phyloP scores from a whole-genome alignment of 129 eudicot species.

The Oenanthe sinensis region DNA sequence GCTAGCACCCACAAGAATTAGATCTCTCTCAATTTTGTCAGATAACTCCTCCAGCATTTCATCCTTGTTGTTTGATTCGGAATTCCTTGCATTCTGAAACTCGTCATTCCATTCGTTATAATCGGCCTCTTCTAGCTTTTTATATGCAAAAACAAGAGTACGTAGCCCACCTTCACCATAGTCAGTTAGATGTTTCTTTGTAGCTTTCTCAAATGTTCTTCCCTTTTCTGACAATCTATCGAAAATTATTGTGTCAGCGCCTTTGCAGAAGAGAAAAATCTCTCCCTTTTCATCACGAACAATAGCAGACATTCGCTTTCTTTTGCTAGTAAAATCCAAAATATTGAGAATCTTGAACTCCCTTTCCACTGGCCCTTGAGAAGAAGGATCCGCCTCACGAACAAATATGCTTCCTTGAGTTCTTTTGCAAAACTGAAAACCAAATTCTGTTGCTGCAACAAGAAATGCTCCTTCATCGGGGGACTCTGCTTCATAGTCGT shows the following conservation, averaged over 20 bases:
- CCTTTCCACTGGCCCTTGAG: constrained; percentile 43
- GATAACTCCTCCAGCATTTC: constrained; percentile 7
- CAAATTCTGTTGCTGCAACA: constrained; percentile 59
- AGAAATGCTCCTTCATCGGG: constrained; percentile 62
- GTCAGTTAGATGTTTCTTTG: constrained; percentile 6
- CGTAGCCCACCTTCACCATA: constrained; percentile 17
- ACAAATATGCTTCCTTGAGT: constrained; percentile 53
- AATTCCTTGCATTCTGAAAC: constrained; percentile 6
- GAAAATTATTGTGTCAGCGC: constrained; percentile 10
- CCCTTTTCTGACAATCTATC: constrained; percentile 8
- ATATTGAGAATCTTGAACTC: constrained; percentile 15
- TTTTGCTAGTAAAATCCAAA: constrained; percentile 11
- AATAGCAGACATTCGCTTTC: constrained; percentile 16
- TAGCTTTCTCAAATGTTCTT: constrained; percentile 1
- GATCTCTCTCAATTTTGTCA: constrained; percentile 6
- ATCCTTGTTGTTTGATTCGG: background rate
- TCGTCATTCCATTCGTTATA: constrained; percentile 10
- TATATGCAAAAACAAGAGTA: constrained; percentile 10
- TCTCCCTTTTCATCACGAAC: constrained; percentile 9
- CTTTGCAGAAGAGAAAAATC: constrained; percentile 9
- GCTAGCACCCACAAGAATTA: constrained; percentile 13
- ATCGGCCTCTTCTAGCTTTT: constrained; percentile 11
- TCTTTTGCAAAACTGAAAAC: constrained; percentile 45
- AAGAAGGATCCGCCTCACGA: constrained; percentile 35
- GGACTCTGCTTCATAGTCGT: constrained; percentile 52